Conservation (phyloP, 495 filamentous ascomycete species). For the Barbatosphaeria neglecta region DNA sequence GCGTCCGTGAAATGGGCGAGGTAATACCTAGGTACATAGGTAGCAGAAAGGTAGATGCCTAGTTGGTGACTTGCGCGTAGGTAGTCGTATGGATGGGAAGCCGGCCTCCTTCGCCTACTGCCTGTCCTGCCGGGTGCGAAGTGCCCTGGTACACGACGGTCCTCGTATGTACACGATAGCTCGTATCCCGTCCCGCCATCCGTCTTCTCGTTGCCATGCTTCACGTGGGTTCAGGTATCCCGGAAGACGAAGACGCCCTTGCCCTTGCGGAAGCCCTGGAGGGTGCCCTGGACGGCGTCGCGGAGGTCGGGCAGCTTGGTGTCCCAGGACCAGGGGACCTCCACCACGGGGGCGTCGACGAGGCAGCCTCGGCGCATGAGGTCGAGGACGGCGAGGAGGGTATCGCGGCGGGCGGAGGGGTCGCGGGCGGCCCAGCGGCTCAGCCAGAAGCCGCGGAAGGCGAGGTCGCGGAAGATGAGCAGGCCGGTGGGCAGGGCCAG, state of each 20-base stretch:
- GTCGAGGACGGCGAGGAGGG: constrained; percentile 69
- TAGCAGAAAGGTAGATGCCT: too few relatives aligned
- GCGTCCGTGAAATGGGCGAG: too few relatives aligned
- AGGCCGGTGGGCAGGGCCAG: constrained; percentile 63
- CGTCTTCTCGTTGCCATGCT: too few relatives aligned
- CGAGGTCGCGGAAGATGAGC: constrained; percentile 82
- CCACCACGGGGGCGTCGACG: constrained; percentile 65
- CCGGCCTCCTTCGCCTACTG: too few relatives aligned
- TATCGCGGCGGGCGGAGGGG: constrained; percentile 60
- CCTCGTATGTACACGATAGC: too few relatives aligned
- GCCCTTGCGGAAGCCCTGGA: constrained; percentile 66
- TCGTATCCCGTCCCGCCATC: too few relatives aligned
- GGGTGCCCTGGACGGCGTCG: constrained; percentile 67
- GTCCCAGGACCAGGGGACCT: constrained; percentile 70
- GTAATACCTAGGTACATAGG: too few relatives aligned
- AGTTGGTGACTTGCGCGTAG: too few relatives aligned
- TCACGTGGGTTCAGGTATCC: constrained; percentile 31
- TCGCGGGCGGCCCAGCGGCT: constrained; percentile 75
- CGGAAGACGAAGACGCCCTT: constrained; percentile 83
- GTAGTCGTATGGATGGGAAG: too few relatives aligned
- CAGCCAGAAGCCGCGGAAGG: constrained; percentile 90
- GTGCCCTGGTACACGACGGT: too few relatives aligned
- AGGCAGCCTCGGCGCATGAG: constrained; percentile 65
- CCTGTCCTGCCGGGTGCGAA: too few relatives aligned
- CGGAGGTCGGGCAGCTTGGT: constrained; percentile 56